A percentile compares a stretch with the other conserved stretches of the same genome.
Conservation (phyloP, 2,329 filamentous ascomycete genomes). For the Cytospora piceicola region DNA sequence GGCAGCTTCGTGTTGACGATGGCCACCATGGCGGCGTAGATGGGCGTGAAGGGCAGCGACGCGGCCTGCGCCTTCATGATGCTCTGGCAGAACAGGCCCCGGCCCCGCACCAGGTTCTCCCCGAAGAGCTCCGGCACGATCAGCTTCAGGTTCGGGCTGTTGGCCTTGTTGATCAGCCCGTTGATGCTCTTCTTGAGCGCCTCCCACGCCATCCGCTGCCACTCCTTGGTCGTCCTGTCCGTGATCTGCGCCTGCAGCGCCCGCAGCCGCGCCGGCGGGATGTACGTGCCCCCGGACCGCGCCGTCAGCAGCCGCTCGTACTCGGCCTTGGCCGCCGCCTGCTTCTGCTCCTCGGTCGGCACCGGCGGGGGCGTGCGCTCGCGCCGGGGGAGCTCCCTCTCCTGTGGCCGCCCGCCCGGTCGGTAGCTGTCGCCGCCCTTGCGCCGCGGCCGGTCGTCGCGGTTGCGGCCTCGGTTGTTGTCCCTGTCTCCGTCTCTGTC, state of each 20-base stretch:
- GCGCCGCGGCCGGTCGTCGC: constrained; percentile 39
- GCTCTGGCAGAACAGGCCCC: constrained; percentile 90
- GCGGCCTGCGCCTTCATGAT: constrained; percentile 99
- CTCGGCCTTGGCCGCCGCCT: constrained; percentile 86
- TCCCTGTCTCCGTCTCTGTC: constrained; percentile 38
- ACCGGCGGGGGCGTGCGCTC: constrained; percentile 44
- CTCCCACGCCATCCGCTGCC: constrained; percentile 99
- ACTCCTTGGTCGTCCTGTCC: constrained; percentile 94
- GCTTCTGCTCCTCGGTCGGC: constrained; percentile 79
- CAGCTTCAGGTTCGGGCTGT: constrained; percentile 95
- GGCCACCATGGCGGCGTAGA: constrained; percentile 93
- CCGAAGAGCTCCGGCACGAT: constrained; percentile 95
- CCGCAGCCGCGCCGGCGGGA: constrained; percentile 86
- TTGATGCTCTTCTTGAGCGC: constrained; percentile 99
- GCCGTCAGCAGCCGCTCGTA: constrained; percentile 91
- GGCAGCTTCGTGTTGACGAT: constrained; percentile 98
- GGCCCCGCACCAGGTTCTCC: constrained; percentile 89
- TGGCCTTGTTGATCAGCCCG: constrained; percentile 98
- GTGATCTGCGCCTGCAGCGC: constrained; percentile 96
- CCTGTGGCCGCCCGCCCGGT: constrained; percentile 37
- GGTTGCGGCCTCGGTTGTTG: constrained; percentile 34
- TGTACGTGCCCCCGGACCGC: constrained; percentile 94
- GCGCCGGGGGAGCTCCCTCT: constrained; percentile 32
- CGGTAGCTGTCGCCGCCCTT: constrained; percentile 57
- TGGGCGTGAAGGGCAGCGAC: constrained; percentile 92